These are phyloP conservation scores for Stentor roeselii DNA, from an alignment of 73 alveolate species.

Conservation along the genomic window DNA sequence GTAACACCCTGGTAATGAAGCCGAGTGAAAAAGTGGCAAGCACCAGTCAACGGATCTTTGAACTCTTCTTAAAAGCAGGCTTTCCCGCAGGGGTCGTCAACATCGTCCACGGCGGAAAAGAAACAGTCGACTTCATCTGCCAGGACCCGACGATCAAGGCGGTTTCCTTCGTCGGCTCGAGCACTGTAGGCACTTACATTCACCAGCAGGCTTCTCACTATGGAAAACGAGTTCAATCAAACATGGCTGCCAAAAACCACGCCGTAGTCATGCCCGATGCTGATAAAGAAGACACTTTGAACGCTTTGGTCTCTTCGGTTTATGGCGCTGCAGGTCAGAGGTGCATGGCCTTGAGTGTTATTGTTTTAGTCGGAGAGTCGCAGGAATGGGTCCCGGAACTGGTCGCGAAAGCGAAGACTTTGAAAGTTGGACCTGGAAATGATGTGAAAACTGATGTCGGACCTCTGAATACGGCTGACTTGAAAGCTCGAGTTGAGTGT, in stretches of 20 bases:
- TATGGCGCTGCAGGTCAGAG: conserved; percentile 88
- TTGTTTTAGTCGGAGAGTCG: conserved; percentile 85
- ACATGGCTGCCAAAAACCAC: conserved; percentile 95
- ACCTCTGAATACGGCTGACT: conserved; percentile 54
- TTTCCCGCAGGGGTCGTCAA: conserved; percentile 87
- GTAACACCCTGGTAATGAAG: conserved; percentile 86
- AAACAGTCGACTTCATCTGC: conserved; percentile 86
- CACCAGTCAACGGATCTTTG: conserved; percentile 60
- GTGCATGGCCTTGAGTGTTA: conserved; percentile 96
- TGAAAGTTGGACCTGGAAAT: conserved; percentile 76
- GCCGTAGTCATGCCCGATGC: conserved; percentile 90
- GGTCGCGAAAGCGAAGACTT: conserved; percentile 67
- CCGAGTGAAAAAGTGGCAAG: conserved; percentile 93
- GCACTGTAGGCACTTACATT: conserved; percentile 92
- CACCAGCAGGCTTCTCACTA: conserved; percentile 69
- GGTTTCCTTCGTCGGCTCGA: conserved; percentile 91
- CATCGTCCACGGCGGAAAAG: conserved; percentile 88
- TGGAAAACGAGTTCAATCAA: conserved; percentile 89
- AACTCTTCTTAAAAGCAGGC: conserved; percentile 68
- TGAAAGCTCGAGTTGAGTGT: conserved; percentile 42
- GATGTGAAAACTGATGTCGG: conserved; percentile 75
- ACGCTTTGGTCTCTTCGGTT: conserved; percentile 32
- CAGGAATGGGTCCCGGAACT: conserved; percentile 77
- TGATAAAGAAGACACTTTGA: conserved; percentile 82
- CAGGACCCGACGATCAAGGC: conserved; percentile 84